Base-by-base conservation (phyloP, 805 yeast genomes). In the Yamadazyma kitorensis region DNA sequence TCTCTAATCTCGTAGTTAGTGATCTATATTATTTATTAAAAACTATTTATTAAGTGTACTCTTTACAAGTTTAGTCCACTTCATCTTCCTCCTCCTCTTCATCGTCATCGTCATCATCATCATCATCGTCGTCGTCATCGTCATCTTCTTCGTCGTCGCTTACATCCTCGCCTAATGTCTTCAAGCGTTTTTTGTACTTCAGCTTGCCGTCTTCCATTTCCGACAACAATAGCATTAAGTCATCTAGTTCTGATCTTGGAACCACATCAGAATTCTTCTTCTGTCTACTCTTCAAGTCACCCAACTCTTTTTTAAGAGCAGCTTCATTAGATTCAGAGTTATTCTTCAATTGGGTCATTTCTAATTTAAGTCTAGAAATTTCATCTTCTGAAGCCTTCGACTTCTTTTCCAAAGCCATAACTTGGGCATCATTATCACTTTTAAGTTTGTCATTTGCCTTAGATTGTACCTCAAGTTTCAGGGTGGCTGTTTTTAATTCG, bases 111-210 rank as follows among this genome's bases (percentile, higher is more conserved):
- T 57, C 65, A 13, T 60, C 68, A 6, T 69, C 69, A 9, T 61
- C 70, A 3, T 74, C 80, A 0, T 74, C 80, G 4, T 74, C 82
- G 4, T 74, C 82, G 1, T 75, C 85, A 2, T 78, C 85, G 2
- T 74, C 83, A 0, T 70, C 80, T 0, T 78, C 87, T 17, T 81
- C 88, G 35, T 82, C 91, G 30, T 86, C 78, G 4, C 87, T 79
- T 1, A 80, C 69, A 1, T 72, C 80, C 33, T 71, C 77, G 0
- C 86, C 86, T 4, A 78, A 49, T 0, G 53, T 61, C 37, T 64
- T 66, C 24, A 82, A 65, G 38, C 63, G 68, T 5, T 56, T 48
- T 49, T 80, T 81, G 53, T 85, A 80, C 41, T 67, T 67, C 19
- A 68, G 62, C 37, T 77, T 77, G 43, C 73, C 76, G 31, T 82